These are phyloP conservation scores for Lachancea meyersii DNA, from an alignment of 805 yeast genomes.

Conservation along the genomic window DNA sequence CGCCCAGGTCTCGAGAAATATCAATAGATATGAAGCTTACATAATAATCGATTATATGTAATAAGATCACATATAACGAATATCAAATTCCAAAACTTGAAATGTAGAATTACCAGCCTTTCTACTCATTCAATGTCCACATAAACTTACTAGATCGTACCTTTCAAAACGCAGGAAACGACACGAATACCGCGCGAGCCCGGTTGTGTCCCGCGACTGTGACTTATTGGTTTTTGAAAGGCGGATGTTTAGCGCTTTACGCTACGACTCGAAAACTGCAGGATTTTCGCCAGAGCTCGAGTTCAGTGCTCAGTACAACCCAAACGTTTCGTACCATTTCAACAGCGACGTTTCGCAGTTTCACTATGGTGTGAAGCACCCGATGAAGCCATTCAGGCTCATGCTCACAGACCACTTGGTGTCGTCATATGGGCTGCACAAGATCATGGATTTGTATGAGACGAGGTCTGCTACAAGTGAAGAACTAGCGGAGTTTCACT, in stretches of 20 bases:
- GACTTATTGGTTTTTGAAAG: no score
- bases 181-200: no score
- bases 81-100: no score
- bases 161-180: no score
- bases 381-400: slow-evolving; percentile 98
- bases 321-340: slow-evolving; percentile 79
- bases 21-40: no score
- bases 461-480: slow-evolving; percentile 97
- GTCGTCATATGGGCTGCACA: slow-evolving; percentile 94
- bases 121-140: no score
- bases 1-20: no score
- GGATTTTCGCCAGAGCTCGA: slow-evolving; percentile 43
- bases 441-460: slow-evolving; percentile 93
- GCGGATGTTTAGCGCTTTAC: slow-evolving; percentile 29
- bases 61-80: no score
- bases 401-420: slow-evolving; percentile 97
- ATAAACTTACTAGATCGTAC: no score
- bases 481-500: slow-evolving; percentile 97
- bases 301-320: slow-evolving; percentile 38
- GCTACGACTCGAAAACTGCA: slow-evolving; percentile 38
- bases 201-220: not conserved
- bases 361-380: slow-evolving; percentile 90
- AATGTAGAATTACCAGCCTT: no score
- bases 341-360: slow-evolving; percentile 74
- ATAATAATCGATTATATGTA: no score